A percentile compares a stretch with the other conserved stretches of the same genome.
Evolutionary conservation across 495 filamentous ascomycete species (phyloP).

Genomic region (Xylaria acuta): DNA sequence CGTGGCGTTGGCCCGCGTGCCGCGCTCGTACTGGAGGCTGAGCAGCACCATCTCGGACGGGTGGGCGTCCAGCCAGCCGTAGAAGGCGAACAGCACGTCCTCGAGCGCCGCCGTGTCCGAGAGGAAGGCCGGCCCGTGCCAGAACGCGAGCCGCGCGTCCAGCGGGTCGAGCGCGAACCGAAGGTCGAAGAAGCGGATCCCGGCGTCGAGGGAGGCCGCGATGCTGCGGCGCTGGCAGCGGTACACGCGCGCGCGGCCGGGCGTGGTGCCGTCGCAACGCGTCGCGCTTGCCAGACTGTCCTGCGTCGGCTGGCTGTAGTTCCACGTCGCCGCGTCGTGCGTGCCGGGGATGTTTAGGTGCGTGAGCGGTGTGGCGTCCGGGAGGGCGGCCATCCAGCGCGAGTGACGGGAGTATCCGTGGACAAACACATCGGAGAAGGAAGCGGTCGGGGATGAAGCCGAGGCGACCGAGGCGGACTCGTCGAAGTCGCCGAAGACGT

Average conservation of each 20-base stretch:
- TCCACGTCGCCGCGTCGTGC: slow-evolving; percentile 63
- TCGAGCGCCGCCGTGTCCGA: slow-evolving; percentile 53
- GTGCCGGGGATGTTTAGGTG: slow-evolving; percentile 61
- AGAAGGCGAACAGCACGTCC: slow-evolving; percentile 58
- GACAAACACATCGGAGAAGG: neutral
- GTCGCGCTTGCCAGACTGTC: slow-evolving; percentile 47
- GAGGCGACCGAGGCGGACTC: neutral
- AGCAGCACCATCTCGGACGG: slow-evolving; percentile 76
- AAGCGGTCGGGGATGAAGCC: no score
- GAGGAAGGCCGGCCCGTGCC: slow-evolving; percentile 54
- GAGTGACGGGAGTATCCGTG: slow-evolving; percentile 31
- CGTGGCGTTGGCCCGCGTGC: slow-evolving; percentile 64
- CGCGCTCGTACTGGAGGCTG: slow-evolving; percentile 82
- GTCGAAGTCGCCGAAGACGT: slow-evolving; percentile 58
- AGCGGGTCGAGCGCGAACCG: slow-evolving; percentile 56
- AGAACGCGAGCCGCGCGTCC: slow-evolving; percentile 55
- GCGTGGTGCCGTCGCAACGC: slow-evolving; percentile 43
- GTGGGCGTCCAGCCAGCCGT: slow-evolving; percentile 66
- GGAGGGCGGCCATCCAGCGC: slow-evolving; percentile 54
- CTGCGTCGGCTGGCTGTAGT: slow-evolving; percentile 55
- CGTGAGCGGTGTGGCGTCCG: slow-evolving; percentile 51
- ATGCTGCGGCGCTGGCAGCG: slow-evolving; percentile 52
- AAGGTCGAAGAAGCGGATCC: slow-evolving; percentile 60
- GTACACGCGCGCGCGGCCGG: slow-evolving; percentile 41
- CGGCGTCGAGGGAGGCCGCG: slow-evolving; percentile 49